Evolutionary conservation across 2,329 filamentous ascomycete genomes (phyloP), one percentile per base, ranked within the genome.

Genomic region (Neocucurbitaria cava): DNA sequence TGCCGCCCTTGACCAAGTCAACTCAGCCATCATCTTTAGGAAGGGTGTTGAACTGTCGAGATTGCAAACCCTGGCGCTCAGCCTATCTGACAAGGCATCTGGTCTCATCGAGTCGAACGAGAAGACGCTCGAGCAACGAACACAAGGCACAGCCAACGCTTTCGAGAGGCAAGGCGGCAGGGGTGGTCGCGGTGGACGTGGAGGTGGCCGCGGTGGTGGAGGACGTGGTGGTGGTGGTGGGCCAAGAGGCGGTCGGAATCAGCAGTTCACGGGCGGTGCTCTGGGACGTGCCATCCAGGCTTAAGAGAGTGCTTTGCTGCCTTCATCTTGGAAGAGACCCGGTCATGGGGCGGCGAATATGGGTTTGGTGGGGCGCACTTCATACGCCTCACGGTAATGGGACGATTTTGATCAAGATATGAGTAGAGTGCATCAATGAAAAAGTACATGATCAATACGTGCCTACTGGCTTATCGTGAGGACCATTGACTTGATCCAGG

Each of bases 41-140:
- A 98, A 99, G 88, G 96, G 95, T 55, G 95, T 99, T 60, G 96
- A 99, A 84, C 87, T 99, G 62, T 96, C 92, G 73, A 88, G 96
- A 68, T 87, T 99, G 62, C 95, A 99, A 81, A 96, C 91, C 77
- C 84, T 99, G 72, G 93, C 96, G 28, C 88, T 99, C 63, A 95
- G 93, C 9, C 84, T 99, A 47, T 92, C 91, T 55, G 95, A 99
- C 82, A 99, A 98, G 85, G 94, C 95, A 54, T 96, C 92, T 75
- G 87, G 89, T 48, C 89, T 99, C 56, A 96, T 98, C 74, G 96
- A 99, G 84, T 89, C 89, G 68, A 99, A 99, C 81, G 95, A 99
- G 83, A 89, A 96, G 77, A 96, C 94, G 21, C 85, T 99, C 67
- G 95, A 99, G 83, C 93, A 97, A 77, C 88, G 95, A 75, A 98